Evolutionary conservation across 371 early-diverging fungal species (phyloP).

Genomic region (Gilbertella persicaria): DNA sequence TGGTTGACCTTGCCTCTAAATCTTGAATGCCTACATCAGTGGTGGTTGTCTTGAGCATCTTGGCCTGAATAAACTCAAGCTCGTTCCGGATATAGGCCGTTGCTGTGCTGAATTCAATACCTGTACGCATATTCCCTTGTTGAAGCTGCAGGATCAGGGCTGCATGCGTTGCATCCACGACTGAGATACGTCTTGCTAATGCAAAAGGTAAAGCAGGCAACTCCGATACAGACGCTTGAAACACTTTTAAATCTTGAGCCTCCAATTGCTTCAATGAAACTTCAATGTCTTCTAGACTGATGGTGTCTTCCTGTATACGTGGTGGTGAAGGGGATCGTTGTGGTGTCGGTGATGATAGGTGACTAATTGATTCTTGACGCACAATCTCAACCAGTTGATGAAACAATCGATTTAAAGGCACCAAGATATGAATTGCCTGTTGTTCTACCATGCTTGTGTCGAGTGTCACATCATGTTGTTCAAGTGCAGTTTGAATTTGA

Average conservation of each 20-base stretch:
- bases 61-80: constrained; percentile 51
- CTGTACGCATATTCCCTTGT: background rate
- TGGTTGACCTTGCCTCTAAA: constrained; percentile 30
- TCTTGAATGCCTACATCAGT: constrained; percentile 40
- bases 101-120: constrained; percentile 9
- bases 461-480: background rate
- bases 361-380: constrained; percentile 1
- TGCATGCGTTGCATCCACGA: constrained; percentile 31
- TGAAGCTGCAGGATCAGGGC: constrained; percentile 29
- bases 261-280: background rate
- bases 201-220: constrained; percentile 14
- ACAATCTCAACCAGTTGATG: constrained; percentile 11
- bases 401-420: constrained; percentile 6
- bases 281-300: constrained; percentile 8
- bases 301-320: constrained; percentile 1
- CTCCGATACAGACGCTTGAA: constrained; percentile 7
- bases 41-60: constrained; percentile 46
- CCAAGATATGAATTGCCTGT: background rate
- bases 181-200: constrained; percentile 22
- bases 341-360: background rate
- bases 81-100: constrained; percentile 40
- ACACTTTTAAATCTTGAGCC: constrained; percentile 4
- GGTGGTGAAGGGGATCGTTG: constrained; percentile 8
- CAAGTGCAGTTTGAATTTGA: background rate
- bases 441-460: constrained; percentile 2